Conservation (phyloP, 441 rosid species). For the Gossypium gossypioides region DNA sequence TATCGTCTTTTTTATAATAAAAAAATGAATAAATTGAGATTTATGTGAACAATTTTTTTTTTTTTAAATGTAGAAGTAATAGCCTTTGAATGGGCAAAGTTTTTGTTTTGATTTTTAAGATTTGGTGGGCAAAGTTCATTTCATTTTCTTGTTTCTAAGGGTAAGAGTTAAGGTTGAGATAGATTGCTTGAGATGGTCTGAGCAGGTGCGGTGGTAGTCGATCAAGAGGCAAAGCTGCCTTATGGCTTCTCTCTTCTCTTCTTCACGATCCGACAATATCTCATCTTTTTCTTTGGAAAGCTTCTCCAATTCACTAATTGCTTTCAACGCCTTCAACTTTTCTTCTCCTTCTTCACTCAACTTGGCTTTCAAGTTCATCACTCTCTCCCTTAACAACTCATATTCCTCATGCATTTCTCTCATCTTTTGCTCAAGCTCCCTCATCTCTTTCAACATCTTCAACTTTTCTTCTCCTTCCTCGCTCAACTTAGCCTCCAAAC, state of each 20-base stretch:
- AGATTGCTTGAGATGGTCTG: constrained; percentile 46
- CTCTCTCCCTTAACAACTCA: constrained; percentile 30
- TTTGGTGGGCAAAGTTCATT: constrained; percentile 3
- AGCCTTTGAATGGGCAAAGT: no score
- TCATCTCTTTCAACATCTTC: constrained; percentile 17
- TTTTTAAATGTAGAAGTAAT: not conserved
- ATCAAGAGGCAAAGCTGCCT: constrained; percentile 75
- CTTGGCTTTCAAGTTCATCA: constrained; percentile 30
- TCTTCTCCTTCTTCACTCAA: constrained; percentile 29
- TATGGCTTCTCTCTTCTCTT: constrained; percentile 84
- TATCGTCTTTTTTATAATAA: not conserved
- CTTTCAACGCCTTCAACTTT: constrained; percentile 19
- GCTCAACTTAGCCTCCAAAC: constrained; percentile 31
- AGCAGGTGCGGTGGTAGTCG: constrained; percentile 59
- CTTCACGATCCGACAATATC: constrained; percentile 32
- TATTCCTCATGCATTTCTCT: constrained; percentile 39
- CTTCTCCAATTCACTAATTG: constrained; percentile 32
- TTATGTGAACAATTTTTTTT: no score
- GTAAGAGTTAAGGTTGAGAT: constrained; percentile 30
- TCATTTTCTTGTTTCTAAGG: constrained; percentile 15
- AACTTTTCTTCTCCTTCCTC: constrained; percentile 29
- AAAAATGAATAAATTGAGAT: no score
- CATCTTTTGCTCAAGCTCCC: constrained; percentile 27
- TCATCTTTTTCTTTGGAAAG: constrained; percentile 31
- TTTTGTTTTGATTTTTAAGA: no score